Evolutionary conservation across 345 rosid species (phyloP).

Genomic region (Eucalyptus erythrocorys): DNA sequence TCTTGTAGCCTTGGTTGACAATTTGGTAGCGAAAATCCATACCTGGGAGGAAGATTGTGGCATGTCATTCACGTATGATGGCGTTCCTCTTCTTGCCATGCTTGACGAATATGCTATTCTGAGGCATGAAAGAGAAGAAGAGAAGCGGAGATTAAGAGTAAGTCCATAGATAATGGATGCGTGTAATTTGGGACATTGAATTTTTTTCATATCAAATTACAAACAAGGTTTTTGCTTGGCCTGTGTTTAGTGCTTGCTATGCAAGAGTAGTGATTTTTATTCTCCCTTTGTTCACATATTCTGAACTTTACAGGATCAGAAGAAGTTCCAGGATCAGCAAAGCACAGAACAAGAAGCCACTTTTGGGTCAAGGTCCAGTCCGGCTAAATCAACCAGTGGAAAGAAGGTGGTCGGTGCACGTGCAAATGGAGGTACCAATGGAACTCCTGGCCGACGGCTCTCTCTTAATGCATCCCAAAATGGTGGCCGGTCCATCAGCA

Average conservation of each 20-base stretch:
- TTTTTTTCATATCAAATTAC: background rate
- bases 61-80: slow-evolving; percentile 65
- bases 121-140: slow-evolving; percentile 94
- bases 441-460: slow-evolving; percentile 65
- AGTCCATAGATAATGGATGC: background rate
- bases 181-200: background rate
- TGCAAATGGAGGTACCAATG: slow-evolving; percentile 58
- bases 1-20: slow-evolving; percentile 63
- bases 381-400: slow-evolving; percentile 51
- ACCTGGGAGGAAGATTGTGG: slow-evolving; percentile 79
- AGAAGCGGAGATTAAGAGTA: slow-evolving; percentile 73
- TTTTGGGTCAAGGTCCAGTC: slow-evolving; percentile 69
- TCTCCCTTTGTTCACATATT: background rate
- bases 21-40: slow-evolving; percentile 67
- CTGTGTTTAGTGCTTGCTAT: background rate
- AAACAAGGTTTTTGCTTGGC: background rate
- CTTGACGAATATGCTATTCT: slow-evolving; percentile 89
- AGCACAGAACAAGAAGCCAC: slow-evolving; percentile 65
- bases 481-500: slow-evolving; percentile 44
- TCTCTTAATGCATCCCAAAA: slow-evolving; percentile 62
- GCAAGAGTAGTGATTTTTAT: background rate
- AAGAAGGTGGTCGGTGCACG: slow-evolving; percentile 72
- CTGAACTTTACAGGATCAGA: slow-evolving; percentile 37
- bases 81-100: slow-evolving; percentile 90
- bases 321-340: slow-evolving; percentile 80